Evolutionary conservation across 176 grass and related monocot genomes (phyloP), one percentile per base, ranked within the genome.

Genomic region (Thalia dealbata): DNA sequence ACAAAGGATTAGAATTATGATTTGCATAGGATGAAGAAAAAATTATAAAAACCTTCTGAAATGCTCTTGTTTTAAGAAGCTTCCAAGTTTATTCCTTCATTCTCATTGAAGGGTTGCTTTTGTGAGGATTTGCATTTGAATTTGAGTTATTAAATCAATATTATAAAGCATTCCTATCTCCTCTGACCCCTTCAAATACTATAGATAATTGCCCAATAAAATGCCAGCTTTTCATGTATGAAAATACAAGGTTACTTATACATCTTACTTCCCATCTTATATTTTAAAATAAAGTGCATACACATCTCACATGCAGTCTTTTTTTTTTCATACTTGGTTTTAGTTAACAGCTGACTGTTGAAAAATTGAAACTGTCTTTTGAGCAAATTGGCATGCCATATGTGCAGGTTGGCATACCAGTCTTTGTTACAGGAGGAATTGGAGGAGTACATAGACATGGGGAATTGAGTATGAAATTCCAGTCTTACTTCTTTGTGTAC

Each of bases 381-480:
- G n/a, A 43, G 30, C 6, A 30, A 54, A 30, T 12, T 72, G 29
- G 26, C 3, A 51, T 72, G 24, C 14, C 30, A 14, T 29, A 35
- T 4, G 10, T 90, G 78, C 83, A 97, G 93, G 89, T 88, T 23
- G 93, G 93, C 38, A 88, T 97, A 88, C 87, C 81, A 51, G 73
- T 97, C 78, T 97, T 92, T 55, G 93, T 97, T 58, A 92, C 89
- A 32, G 89, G 87, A 32, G 93, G 89, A 1, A 84, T 92, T 27
- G 89, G 93, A 79, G 87, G 93, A 1, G 93, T 90, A 67, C 93
- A 97, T 75, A 97, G 93, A 78, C 79, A 90, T 15, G 89, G 80
- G 32, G 89, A 96, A 84, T 78, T 81, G 51, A 96, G 93, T 96
- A 88, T 90, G 93, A 75, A 44, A 71, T 64, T n/a, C 59, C 70